Evolutionary conservation across 495 filamentous ascomycete species (phyloP).

Genomic region (Talaromyces ruber): DNA sequence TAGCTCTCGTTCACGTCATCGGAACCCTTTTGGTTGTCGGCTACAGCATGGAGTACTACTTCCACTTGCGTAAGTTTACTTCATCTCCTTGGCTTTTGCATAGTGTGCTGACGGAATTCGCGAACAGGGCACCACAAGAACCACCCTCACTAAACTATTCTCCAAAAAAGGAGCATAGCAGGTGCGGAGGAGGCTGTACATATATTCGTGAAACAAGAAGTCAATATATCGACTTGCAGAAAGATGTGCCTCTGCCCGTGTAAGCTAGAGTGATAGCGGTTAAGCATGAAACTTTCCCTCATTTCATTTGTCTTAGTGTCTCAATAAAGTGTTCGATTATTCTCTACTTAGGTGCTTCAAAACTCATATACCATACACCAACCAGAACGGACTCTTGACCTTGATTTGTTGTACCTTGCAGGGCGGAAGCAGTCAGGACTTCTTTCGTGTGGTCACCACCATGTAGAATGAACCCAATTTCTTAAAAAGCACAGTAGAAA

Average conservation of each 20-base stretch:
- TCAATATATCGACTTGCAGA: background rate
- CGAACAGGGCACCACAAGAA: constrained; percentile 93
- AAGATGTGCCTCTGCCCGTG: background rate
- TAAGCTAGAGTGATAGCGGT: constrained; percentile 1
- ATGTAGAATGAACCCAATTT: background rate
- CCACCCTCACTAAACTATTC: constrained; percentile 73
- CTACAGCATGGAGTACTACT: constrained; percentile 98
- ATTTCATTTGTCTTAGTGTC: constrained; percentile 4
- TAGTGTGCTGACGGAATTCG: constrained; percentile 17
- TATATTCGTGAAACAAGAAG: constrained; percentile 7
- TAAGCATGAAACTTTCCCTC: background rate
- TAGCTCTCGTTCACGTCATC: constrained; percentile 84
- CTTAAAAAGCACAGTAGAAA: background rate
- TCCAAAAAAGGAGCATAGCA: constrained; percentile 12
- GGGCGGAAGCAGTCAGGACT: background rate
- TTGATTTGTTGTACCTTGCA: background rate
- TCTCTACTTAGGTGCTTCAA: background rate
- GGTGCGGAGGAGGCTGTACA: constrained; percentile 3
- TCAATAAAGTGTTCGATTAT: constrained; percentile 1
- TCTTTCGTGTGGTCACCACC: background rate
- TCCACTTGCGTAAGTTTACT: constrained; percentile 82
- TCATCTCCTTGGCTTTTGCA: background rate
- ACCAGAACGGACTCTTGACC: background rate
- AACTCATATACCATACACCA: background rate
- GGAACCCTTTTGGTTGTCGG: constrained; percentile 63